Conservation (phyloP, 2,329 filamentous ascomycete species). For the Colletotrichum higginsianum region DNA sequence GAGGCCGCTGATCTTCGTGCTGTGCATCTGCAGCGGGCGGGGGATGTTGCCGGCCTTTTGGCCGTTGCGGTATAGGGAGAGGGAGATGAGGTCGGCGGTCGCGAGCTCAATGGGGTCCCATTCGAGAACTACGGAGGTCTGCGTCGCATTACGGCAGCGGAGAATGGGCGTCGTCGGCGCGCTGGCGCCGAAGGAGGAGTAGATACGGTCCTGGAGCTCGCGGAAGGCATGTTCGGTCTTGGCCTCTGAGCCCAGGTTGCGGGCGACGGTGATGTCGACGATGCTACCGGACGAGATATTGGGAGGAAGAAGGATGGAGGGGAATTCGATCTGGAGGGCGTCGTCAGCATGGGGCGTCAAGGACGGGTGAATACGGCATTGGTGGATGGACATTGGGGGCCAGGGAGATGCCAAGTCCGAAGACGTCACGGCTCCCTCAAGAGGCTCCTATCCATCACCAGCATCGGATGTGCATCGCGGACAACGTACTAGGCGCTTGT, state of each 20-base stretch:
- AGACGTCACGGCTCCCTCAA: conserved; percentile 2
- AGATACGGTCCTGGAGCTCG: conserved; percentile 90
- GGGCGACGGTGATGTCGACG: conserved; percentile 95
- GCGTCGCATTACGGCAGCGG: conserved; percentile 95
- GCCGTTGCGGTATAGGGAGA: conserved; percentile 94
- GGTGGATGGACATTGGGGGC: conserved; percentile 4
- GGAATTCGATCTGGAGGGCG: conserved; percentile 88
- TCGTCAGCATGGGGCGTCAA: conserved; percentile 43
- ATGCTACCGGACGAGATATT: conserved; percentile 97
- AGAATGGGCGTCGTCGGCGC: conserved; percentile 84
- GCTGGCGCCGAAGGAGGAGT: conserved; percentile 85
- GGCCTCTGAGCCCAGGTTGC: conserved; percentile 85
- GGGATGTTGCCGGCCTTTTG: conserved; percentile 98
- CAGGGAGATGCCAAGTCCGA: neutral
- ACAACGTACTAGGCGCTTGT: conserved; percentile 89
- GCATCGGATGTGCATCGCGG: neutral
- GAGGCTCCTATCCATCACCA: conserved; percentile 7
- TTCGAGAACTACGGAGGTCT: conserved; percentile 98
- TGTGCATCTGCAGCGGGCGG: conserved; percentile 86
- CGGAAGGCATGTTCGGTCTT: conserved; percentile 83
- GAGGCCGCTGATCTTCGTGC: conserved; percentile 96
- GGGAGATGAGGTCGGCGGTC: conserved; percentile 89
- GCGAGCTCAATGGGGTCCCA: conserved; percentile 97
- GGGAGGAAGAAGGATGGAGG: conserved; percentile 94
- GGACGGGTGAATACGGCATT: conserved; percentile 44